Conservation (phyloP, 306 rosid genomes). For the Macrotyloma uniflorum region DNA sequence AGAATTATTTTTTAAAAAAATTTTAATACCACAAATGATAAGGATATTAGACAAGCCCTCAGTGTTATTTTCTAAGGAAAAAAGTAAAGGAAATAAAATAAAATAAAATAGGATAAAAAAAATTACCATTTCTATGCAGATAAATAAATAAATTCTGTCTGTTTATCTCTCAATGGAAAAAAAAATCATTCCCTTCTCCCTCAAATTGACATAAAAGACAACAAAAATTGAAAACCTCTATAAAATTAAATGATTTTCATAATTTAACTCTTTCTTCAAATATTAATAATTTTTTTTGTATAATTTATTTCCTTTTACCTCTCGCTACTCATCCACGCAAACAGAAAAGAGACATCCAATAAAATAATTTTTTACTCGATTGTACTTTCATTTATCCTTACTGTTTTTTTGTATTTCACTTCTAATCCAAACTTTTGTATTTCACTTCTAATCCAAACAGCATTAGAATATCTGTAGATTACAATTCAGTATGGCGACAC, state of each 20-base stretch:
- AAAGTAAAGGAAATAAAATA: too few relatives aligned
- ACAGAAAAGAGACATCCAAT: neutral
- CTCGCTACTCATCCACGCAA: neutral
- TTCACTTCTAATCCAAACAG: neutral
- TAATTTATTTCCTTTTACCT: neutral
- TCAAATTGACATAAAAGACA: neutral
- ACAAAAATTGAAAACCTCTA: neutral
- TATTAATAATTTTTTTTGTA: too few relatives aligned
- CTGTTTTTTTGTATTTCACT: neutral
- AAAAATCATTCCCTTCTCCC: neutral
- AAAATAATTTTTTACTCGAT: neutral
- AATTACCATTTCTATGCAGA: too few relatives aligned
- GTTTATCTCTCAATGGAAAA: too few relatives aligned
- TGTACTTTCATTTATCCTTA: neutral
- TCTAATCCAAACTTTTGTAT: neutral
- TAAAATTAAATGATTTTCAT: too few relatives aligned
- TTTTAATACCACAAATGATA: neutral
- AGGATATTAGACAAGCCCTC: neutral
- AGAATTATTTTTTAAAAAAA: too few relatives aligned
- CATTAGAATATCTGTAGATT: constrained; percentile 11
- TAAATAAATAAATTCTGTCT: too few relatives aligned
- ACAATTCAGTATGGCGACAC: constrained; percentile 28
- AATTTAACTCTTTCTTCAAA: too few relatives aligned
- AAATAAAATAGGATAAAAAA: too few relatives aligned
- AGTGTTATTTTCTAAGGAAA: too few relatives aligned